phyloP scores from a whole-genome alignment of 257 asterid species.

The Galeopsis tetrahit region DNA sequence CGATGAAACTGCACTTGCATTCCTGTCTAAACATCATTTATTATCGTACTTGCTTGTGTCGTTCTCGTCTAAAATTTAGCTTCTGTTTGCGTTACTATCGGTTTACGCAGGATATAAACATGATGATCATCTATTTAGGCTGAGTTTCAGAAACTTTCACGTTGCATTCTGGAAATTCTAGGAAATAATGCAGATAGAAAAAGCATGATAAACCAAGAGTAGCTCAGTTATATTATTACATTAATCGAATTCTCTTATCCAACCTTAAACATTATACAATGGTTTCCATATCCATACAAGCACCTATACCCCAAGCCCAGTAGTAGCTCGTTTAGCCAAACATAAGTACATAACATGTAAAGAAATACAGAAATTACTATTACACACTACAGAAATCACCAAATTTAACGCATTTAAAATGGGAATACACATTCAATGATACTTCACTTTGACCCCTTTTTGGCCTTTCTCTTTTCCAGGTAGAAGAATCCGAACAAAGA shows the following conservation, averaged over 20 bases:
- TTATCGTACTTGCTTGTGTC: no score
- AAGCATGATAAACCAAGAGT: not conserved
- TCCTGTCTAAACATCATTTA: no score
- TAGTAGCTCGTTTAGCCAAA: not conserved
- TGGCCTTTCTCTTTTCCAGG: slow-evolving; percentile 63
- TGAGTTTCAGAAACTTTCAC: not conserved
- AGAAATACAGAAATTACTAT: not conserved
- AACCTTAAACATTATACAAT: not conserved
- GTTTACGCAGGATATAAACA: not conserved
- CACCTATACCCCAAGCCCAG: not conserved
- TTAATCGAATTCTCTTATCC: not conserved
- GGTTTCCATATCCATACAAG: not conserved
- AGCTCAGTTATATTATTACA: slow-evolving; percentile 10
- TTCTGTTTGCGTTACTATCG: no score
- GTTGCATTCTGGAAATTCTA: not conserved
- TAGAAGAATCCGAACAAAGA: slow-evolving; percentile 70
- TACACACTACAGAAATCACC: not conserved
- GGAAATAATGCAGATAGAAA: not conserved
- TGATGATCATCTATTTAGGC: not conserved
- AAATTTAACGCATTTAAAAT: not conserved
- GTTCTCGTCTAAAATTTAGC: no score
- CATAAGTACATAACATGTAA: slow-evolving; percentile 15
- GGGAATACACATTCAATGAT: not conserved
- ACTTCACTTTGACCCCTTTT: slow-evolving; percentile 26
- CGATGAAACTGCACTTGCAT: not conserved